phyloP scores from a whole-genome alignment of 352 stramenopile genomes.

The Phytophthora multivora region DNA sequence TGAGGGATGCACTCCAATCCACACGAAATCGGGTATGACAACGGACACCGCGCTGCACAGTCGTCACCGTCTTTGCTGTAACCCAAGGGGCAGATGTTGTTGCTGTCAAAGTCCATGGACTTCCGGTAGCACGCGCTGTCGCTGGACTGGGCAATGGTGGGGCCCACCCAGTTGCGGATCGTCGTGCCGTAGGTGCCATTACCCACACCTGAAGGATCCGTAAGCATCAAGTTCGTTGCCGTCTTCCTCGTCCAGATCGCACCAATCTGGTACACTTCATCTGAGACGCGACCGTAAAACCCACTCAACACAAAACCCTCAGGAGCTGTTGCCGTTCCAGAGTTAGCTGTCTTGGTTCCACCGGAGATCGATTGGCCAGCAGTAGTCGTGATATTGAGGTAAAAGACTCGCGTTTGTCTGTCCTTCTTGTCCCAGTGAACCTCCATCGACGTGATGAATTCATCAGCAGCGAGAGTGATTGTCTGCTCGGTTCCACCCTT shows the following conservation, averaged over 20 bases:
- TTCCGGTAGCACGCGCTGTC: conserved; percentile 36
- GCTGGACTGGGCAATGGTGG: conserved; percentile 13
- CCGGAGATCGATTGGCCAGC: conserved; percentile 8
- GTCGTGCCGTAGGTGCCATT: conserved; percentile 25
- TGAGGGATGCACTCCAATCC: not conserved
- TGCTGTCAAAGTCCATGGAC: conserved; percentile 14
- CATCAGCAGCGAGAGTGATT: conserved; percentile 10
- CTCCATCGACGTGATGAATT: conserved; percentile 18
- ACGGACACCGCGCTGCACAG: conserved; percentile 52
- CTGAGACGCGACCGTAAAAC: conserved; percentile 19
- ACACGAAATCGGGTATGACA: not conserved
- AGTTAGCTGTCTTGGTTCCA: conserved; percentile 24
- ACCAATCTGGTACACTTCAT: conserved; percentile 13
- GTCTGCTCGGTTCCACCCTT: conserved; percentile 14
- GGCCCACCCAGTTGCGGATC: conserved; percentile 34
- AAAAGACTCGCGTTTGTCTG: conserved; percentile 30
- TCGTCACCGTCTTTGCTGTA: conserved; percentile 50
- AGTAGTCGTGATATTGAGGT: conserved; percentile 13
- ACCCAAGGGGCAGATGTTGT: conserved; percentile 38
- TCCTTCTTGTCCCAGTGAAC: conserved; percentile 36
- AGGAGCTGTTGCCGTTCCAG: conserved; percentile 3
- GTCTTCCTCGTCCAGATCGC: conserved; percentile 17
- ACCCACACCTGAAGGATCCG: conserved; percentile 15
- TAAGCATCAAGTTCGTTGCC: conserved; percentile 15
- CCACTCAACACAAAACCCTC: conserved; percentile 22